Conservation (phyloP, 2,329 filamentous ascomycete genomes). For the Exophiala oligosperma region DNA sequence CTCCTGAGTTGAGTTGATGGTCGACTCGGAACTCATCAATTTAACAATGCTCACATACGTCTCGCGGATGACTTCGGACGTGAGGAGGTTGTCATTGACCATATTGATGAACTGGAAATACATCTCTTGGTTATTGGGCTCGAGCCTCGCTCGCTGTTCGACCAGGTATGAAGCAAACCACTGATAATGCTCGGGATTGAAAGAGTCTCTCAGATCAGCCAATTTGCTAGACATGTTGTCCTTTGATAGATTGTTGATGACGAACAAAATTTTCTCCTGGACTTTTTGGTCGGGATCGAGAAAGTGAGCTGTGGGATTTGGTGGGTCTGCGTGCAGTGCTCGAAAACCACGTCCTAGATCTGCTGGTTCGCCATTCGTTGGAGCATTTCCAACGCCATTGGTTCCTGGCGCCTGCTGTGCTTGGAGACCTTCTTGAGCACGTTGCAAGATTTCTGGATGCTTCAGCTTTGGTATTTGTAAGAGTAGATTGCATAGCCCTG, state of each 20-base stretch:
- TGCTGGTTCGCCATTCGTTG: slow-evolving; percentile 65
- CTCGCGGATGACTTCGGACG: slow-evolving; percentile 87
- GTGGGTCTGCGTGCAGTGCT: slow-evolving; percentile 74
- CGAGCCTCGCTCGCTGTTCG: slow-evolving; percentile 93
- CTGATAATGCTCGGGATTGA: slow-evolving; percentile 81
- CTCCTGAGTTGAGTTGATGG: slow-evolving; percentile 80
- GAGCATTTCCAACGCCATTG: slow-evolving; percentile 54
- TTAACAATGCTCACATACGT: slow-evolving; percentile 84
- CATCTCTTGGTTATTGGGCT: slow-evolving; percentile 92
- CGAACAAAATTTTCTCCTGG: slow-evolving; percentile 92
- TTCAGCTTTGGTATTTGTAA: slow-evolving; percentile 78
- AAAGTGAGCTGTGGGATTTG: slow-evolving; percentile 62
- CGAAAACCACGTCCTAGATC: slow-evolving; percentile 71
- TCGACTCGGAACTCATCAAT: slow-evolving; percentile 86
- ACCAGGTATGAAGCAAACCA: slow-evolving; percentile 97
- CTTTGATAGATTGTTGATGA: slow-evolving; percentile 93
- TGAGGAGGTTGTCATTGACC: slow-evolving; percentile 75
- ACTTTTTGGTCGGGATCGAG: slow-evolving; percentile 82
- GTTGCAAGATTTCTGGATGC: slow-evolving; percentile 79
- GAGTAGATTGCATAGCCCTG: slow-evolving; percentile 86
- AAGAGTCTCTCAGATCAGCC: slow-evolving; percentile 72
- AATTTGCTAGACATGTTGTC: slow-evolving; percentile 84
- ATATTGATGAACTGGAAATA: slow-evolving; percentile 87
- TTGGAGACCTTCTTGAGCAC: slow-evolving; percentile 76
- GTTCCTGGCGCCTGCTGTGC: slow-evolving; percentile 56